Evolutionary conservation across 2,329 filamentous ascomycete genomes (phyloP), one percentile per base, ranked within the genome.

Genomic region (Fusarium acutatum): DNA sequence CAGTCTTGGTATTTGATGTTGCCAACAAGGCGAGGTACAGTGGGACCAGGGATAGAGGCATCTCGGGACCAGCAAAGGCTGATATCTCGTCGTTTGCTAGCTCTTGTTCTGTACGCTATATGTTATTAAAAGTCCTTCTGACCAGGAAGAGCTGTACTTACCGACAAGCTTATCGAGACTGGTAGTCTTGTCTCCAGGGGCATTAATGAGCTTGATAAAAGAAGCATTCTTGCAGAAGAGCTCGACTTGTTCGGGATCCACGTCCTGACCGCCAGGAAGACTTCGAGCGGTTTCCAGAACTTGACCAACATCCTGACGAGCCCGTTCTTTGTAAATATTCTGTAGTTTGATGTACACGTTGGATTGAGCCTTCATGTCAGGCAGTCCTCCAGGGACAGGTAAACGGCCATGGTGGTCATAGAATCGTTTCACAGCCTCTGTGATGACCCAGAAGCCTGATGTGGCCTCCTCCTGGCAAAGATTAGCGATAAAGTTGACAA

Each of bases 301-400:
- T 81, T 97, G 93, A 35, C 89, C 88, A 20, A 92, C 85, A 78
- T 99, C 96, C 78, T 89, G 85, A 38, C 93, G 90, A 47, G 96
- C 95, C 82, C 97, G 97, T 28, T 86, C 83, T 83, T 97, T 98
- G 89, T 98, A 99, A 67, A 98, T 90, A 77, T 93, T 96, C 81
- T 98, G 96, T 18, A 99, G 88, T 77, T 91, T 88, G 74, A 99
- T 92, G 84, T 99, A 99, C 71, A 97, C 93, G 63, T 88, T 90
- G 7, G 95, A 97, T 79, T 96, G 90, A 6, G 96, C 95, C 85
- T 99, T 99, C 96, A 99, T 99, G 81, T 99, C 96, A 4, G 97
- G 96, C 4, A 99, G 86, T 7, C 92, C 91, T 18, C 96, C 97
- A 1, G 95, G 92, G 1, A 99, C 86, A 22, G 96, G 96, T 10